These are phyloP conservation scores for Nakaseomyces sp. DNA, from an alignment of 1,139 yeast genomes.

Conservation along the genomic window DNA sequence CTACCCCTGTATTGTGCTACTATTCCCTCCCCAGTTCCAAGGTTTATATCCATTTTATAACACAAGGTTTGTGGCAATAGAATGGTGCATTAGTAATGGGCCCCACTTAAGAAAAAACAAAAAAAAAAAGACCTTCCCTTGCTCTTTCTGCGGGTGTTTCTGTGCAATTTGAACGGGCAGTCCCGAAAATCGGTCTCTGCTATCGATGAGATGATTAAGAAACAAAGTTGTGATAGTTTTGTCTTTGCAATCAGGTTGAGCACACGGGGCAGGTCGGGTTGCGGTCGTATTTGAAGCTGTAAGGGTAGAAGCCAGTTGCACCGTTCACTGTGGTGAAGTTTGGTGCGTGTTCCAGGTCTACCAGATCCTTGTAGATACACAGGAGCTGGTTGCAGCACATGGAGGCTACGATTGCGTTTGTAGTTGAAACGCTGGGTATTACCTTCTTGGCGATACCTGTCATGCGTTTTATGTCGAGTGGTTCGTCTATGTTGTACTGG, in stretches of 20 bases:
- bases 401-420: conserved; percentile 90
- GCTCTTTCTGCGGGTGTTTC: neutral
- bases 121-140: too few species aligned
- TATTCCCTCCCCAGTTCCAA: too few species aligned
- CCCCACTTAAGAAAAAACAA: too few species aligned
- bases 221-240: too few species aligned
- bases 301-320: conserved; percentile 64
- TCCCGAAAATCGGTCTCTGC: conserved; percentile 1
- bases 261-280: conserved; percentile 67
- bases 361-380: conserved; percentile 43
- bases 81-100: too few species aligned
- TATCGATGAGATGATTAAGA: too few species aligned
- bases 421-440: conserved; percentile 90
- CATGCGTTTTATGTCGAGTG: conserved; percentile 63
- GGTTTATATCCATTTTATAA: too few species aligned
- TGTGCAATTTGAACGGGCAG: neutral
- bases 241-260: conserved; percentile 11
- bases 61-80: too few species aligned
- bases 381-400: conserved; percentile 83
- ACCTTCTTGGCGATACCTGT: conserved; percentile 88
- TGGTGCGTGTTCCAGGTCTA: conserved; percentile 36
- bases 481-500: conserved; percentile 46
- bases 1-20: too few species aligned
- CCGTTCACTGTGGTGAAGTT: conserved; percentile 89
- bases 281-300: conserved; percentile 56